Percentiles rank a stretch among this genome's conserved stretches.
These are phyloP conservation scores for Penicillium brasilianum DNA, from an alignment of 2,329 filamentous ascomycete species.

Conservation along the genomic window DNA sequence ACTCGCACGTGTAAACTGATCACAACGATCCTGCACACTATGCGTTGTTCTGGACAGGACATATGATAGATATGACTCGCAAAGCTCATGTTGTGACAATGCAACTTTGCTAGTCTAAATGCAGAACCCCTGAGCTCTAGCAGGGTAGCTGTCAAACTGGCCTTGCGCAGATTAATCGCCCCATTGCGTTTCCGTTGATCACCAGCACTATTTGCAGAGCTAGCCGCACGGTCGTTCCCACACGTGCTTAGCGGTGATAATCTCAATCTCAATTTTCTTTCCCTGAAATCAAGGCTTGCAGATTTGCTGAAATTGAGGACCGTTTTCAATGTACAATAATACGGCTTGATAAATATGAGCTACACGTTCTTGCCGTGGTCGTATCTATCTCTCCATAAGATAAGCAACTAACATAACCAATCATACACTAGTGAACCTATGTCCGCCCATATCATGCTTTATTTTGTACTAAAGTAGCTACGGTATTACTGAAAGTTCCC, in stretches of 20 bases:
- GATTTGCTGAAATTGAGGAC: background rate
- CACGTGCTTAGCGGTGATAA: background rate
- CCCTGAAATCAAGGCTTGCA: background rate
- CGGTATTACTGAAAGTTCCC: background rate
- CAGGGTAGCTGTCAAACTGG: constrained; percentile 18
- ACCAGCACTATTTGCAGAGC: constrained; percentile 5
- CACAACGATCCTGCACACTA: background rate
- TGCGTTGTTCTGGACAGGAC: background rate
- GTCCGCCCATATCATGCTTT: background rate
- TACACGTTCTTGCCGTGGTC: background rate
- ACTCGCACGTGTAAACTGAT: constrained; percentile 1
- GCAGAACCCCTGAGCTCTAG: constrained; percentile 10
- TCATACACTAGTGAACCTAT: background rate
- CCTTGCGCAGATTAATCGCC: constrained; percentile 17
- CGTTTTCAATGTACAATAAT: background rate
- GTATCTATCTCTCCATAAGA: background rate
- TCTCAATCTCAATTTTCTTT: background rate
- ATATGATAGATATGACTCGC: background rate
- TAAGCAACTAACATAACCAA: background rate
- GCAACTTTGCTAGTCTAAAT: background rate
- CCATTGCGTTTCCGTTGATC: constrained; percentile 6
- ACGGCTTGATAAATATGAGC: background rate
- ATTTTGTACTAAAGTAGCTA: background rate
- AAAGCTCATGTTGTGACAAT: background rate
- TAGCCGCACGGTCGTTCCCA: background rate